These are phyloP conservation scores for Iberis pinnata DNA, from an alignment of 345 rosid species.

Conservation along the genomic window DNA sequence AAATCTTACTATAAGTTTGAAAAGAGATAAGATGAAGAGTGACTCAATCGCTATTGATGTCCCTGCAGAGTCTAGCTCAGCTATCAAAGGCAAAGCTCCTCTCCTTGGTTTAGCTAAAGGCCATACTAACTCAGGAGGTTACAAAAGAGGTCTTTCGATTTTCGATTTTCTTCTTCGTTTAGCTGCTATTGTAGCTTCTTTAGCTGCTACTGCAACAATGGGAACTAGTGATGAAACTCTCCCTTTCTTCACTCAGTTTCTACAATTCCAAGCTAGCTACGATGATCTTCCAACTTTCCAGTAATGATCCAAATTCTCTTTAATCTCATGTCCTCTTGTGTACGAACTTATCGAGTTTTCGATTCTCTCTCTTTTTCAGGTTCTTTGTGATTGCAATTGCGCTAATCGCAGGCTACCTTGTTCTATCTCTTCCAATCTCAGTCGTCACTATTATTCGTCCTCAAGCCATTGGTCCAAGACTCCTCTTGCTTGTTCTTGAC, in stretches of 20 bases:
- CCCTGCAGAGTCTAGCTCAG: slow-evolving; percentile 27
- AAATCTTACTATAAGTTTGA: not conserved
- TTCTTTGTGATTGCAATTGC: slow-evolving; percentile 72
- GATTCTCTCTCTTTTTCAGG: slow-evolving; percentile 34
- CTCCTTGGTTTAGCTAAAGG: slow-evolving; percentile 25
- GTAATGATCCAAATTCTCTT: slow-evolving; percentile 28
- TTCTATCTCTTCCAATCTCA: slow-evolving; percentile 78
- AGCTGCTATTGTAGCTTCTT: slow-evolving; percentile 38
- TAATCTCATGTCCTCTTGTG: not conserved
- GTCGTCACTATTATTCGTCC: slow-evolving; percentile 68
- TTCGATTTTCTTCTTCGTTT: slow-evolving; percentile 56
- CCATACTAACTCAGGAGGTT: slow-evolving; percentile 26
- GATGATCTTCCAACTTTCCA: slow-evolving; percentile 58
- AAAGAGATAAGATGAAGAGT: slow-evolving; percentile 20
- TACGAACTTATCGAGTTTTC: not conserved
- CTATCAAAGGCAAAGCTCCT: slow-evolving; percentile 31
- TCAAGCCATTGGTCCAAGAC: slow-evolving; percentile 48
- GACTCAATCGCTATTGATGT: slow-evolving; percentile 21
- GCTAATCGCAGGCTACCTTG: slow-evolving; percentile 56
- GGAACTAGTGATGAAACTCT: slow-evolving; percentile 55
- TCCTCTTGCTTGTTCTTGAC: slow-evolving; percentile 58
- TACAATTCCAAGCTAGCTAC: slow-evolving; percentile 63
- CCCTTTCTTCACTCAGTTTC: slow-evolving; percentile 76
- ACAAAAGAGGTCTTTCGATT: slow-evolving; percentile 47
- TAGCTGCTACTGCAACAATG: slow-evolving; percentile 51